phyloP scores from a whole-genome alignment of 768 basidiomycete genomes.

The Lactifluus volemus region DNA sequence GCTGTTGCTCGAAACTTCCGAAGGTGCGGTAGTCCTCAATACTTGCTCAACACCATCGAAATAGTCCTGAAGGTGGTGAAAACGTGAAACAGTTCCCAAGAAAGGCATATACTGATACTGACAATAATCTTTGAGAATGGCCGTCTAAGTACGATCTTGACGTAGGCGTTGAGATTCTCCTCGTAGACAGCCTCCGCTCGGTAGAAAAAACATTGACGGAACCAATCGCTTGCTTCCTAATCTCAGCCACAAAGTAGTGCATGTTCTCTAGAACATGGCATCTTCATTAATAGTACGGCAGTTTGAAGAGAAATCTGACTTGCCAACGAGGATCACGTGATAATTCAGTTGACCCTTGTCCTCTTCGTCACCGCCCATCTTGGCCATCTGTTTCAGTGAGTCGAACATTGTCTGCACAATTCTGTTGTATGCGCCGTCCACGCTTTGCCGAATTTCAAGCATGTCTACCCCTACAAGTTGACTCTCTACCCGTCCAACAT shows the following conservation, averaged over 20 bases:
- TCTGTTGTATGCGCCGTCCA: constrained; percentile 79
- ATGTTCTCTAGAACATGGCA: constrained; percentile 67
- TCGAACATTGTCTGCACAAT: constrained; percentile 91
- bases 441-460: constrained; percentile 65
- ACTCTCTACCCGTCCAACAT: constrained; percentile 72
- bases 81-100: neutral
- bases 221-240: constrained; percentile 56
- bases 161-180: constrained; percentile 80
- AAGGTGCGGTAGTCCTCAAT: constrained; percentile 67
- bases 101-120: neutral
- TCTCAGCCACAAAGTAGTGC: constrained; percentile 87
- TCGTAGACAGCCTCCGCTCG: constrained; percentile 80
- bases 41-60: constrained; percentile 90
- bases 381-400: constrained; percentile 90
- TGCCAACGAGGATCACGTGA: constrained; percentile 91
- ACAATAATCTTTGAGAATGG: constrained; percentile 81
- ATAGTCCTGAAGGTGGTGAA: constrained; percentile 57
- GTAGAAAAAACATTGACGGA: constrained; percentile 55
- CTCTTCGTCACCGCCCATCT: constrained; percentile 86
- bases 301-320: constrained; percentile 24
- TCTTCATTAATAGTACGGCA: neutral
- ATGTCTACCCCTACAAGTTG: constrained; percentile 73
- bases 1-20: constrained; percentile 65
- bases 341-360: constrained; percentile 97
- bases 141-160: constrained; percentile 77